Conservation (phyloP, 2,329 filamentous ascomycete genomes). For the Colletotrichum magnum region DNA sequence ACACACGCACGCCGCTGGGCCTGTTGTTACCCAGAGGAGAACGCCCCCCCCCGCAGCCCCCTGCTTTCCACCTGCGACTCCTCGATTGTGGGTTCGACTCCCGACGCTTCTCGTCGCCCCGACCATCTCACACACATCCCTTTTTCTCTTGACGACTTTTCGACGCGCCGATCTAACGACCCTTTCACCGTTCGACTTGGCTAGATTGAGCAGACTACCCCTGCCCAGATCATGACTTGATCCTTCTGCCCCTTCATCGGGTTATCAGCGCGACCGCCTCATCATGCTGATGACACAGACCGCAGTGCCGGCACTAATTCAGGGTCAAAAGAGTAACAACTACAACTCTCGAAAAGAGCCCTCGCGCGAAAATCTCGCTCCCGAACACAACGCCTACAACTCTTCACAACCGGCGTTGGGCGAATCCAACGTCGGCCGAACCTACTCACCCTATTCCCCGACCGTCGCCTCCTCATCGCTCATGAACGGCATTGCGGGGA, state of each 20-base stretch:
- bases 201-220: slow-evolving; percentile 24
- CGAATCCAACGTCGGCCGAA: slow-evolving; percentile 41
- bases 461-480: slow-evolving; percentile 44
- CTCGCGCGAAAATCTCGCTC: slow-evolving; percentile 37
- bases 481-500: slow-evolving; percentile 75
- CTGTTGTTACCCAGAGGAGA: slow-evolving; percentile 12
- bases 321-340: slow-evolving; percentile 57
- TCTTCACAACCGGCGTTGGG: slow-evolving; percentile 39
- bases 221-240: slow-evolving; percentile 41
- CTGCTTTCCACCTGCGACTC: slow-evolving; percentile 39
- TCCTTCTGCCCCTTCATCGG: slow-evolving; percentile 28
- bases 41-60: slow-evolving; percentile 35
- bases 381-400: slow-evolving; percentile 41
- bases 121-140: slow-evolving; percentile 13
- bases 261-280: slow-evolving; percentile 46
- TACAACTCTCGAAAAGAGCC: slow-evolving; percentile 50
- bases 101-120: slow-evolving; percentile 30
- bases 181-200: background rate
- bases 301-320: slow-evolving; percentile 60
- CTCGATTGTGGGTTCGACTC: slow-evolving; percentile 36
- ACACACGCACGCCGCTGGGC: no score
- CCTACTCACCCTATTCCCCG: slow-evolving; percentile 46
- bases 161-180: slow-evolving; percentile 23
- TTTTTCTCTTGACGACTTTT: slow-evolving; percentile 11
- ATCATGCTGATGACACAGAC: slow-evolving; percentile 70